Evolutionary conservation across 2,329 filamentous ascomycete species (phyloP).

Genomic region (Fusarium sp.): DNA sequence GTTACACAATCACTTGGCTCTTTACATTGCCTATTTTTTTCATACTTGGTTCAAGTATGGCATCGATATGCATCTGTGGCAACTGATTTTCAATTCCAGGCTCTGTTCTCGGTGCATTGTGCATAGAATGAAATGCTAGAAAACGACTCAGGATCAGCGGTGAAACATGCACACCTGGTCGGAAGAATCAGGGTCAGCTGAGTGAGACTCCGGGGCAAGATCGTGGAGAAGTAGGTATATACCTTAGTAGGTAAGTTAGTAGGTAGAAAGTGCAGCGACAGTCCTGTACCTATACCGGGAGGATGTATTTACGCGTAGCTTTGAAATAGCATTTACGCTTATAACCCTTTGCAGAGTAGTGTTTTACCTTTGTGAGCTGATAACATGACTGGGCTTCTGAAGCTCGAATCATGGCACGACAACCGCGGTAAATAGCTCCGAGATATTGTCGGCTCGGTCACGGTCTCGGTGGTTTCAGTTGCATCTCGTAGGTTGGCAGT

Average conservation of each 20-base stretch:
- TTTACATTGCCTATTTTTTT: neutral
- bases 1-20: neutral
- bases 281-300: neutral
- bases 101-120: neutral
- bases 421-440: slow-evolving; percentile 24
- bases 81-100: neutral
- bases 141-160: slow-evolving; percentile 32
- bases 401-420: slow-evolving; percentile 25
- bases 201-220: slow-evolving; percentile 11
- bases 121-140: neutral
- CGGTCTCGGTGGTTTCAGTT: slow-evolving; percentile 35
- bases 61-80: neutral
- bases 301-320: neutral
- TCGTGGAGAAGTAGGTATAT: slow-evolving; percentile 8
- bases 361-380: neutral
- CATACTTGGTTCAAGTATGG: too few species aligned
- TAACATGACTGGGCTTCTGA: neutral
- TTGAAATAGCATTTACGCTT: neutral
- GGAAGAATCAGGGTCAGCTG: slow-evolving; percentile 42
- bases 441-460: slow-evolving; percentile 38
- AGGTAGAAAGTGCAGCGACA: neutral
- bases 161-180: slow-evolving; percentile 39
- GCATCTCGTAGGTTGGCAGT: slow-evolving; percentile 19
- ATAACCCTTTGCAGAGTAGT: neutral
- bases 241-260: neutral